A percentile compares a stretch with the other conserved stretches of the same genome.
Evolutionary conservation across 371 early-diverging fungal genomes (phyloP).

Genomic region (Mucor velutinosus): DNA sequence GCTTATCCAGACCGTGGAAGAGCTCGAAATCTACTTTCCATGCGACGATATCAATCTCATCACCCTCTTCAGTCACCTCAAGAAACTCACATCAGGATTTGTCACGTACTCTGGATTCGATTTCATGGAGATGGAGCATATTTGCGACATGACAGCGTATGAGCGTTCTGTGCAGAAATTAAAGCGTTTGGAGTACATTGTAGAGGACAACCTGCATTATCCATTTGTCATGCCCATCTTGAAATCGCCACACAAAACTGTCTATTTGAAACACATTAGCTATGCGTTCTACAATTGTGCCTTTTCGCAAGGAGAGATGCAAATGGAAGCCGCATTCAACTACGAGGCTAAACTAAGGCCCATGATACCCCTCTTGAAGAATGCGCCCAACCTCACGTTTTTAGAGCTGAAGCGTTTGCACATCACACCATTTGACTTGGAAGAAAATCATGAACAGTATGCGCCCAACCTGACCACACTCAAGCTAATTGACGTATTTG

Average conservation of each 20-base stretch:
- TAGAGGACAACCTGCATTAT: not conserved
- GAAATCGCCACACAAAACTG: not conserved
- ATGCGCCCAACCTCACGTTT: not conserved
- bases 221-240: not conserved
- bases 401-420: not conserved
- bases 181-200: not conserved
- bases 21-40: not conserved
- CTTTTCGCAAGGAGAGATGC: not conserved
- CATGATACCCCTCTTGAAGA: not conserved
- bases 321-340: not conserved
- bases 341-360: not conserved
- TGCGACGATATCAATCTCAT: not conserved
- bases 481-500: not conserved
- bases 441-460: not conserved
- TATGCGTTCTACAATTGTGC: not conserved
- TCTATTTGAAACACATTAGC: not conserved
- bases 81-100: not conserved
- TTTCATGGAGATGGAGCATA: not conserved
- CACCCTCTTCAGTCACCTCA: not conserved
- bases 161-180: not conserved
- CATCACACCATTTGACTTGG: not conserved
- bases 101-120: not conserved
- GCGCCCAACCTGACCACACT: not conserved
- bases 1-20: not conserved
- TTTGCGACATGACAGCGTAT: not conserved